These are phyloP conservation scores for Cytospora piceicola DNA, from an alignment of 2,329 filamentous ascomycete genomes.

Conservation along the genomic window DNA sequence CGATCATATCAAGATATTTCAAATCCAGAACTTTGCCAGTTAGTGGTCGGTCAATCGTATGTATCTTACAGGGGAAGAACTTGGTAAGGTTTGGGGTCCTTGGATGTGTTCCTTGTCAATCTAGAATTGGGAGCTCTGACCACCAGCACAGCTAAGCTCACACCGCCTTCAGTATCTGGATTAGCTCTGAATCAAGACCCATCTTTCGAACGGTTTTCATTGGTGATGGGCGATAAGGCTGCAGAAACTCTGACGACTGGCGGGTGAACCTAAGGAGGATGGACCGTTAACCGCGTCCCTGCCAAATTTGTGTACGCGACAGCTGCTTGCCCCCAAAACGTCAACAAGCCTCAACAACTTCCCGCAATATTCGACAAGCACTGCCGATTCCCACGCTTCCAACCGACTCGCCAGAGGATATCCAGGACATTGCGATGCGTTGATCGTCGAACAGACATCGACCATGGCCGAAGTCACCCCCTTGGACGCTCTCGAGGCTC, in stretches of 20 bases:
- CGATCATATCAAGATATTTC: not conserved
- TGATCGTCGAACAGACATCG: conserved; percentile 20
- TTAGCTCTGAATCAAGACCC: not conserved
- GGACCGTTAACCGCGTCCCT: conserved; percentile 21
- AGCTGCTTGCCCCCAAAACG: conserved; percentile 22
- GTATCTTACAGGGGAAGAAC: too few relatives aligned
- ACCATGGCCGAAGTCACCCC: conserved; percentile 75
- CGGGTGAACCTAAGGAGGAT: conserved; percentile 1
- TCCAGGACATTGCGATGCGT: conserved; percentile 25
- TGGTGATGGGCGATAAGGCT: conserved; percentile 17
- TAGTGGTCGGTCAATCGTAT: too few relatives aligned
- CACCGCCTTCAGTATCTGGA: not conserved
- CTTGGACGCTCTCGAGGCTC: conserved; percentile 77
- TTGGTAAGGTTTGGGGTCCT: too few relatives aligned
- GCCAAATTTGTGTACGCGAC: conserved; percentile 31
- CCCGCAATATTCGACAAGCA: conserved; percentile 13
- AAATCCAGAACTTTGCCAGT: not conserved
- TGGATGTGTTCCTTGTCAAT: conserved; percentile 5
- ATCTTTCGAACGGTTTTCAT: conserved; percentile 3
- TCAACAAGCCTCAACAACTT: conserved; percentile 17
- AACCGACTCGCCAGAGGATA: not conserved
- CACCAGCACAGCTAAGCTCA: not conserved
- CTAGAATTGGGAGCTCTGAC: conserved; percentile 13
- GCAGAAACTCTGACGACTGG: conserved; percentile 18
- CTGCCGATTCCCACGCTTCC: conserved; percentile 11